Evolutionary conservation across 2,329 filamentous ascomycete species (phyloP).

Genomic region (Claviceps capensis): DNA sequence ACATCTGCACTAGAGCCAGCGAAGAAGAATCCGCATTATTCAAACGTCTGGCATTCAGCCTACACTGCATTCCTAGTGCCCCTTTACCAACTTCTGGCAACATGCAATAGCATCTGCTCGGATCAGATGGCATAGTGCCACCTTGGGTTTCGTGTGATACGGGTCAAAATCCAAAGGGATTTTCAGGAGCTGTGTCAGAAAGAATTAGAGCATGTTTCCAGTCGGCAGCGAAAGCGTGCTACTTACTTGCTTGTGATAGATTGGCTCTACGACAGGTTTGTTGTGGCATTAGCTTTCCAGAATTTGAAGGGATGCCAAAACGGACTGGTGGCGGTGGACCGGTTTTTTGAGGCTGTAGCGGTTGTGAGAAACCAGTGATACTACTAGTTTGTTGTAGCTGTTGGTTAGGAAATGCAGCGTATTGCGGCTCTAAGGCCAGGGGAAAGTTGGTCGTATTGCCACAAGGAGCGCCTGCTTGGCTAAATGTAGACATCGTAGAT

Average conservation of each 20-base stretch:
- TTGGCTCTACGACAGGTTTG: slow-evolving; percentile 84
- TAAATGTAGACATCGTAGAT: slow-evolving; percentile 26
- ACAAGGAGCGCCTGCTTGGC: slow-evolving; percentile 24
- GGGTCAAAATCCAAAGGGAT: slow-evolving; percentile 37
- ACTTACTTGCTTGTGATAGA: slow-evolving; percentile 86
- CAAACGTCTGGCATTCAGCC: background rate
- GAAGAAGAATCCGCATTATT: background rate
- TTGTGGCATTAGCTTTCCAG: slow-evolving; percentile 71
- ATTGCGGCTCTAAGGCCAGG: slow-evolving; percentile 45
- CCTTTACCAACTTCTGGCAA: background rate
- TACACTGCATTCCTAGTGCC: background rate
- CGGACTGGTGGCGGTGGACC: slow-evolving; percentile 71
- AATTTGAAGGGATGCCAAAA: slow-evolving; percentile 63
- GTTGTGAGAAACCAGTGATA: slow-evolving; percentile 37
- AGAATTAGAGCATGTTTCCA: background rate
- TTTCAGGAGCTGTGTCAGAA: slow-evolving; percentile 30
- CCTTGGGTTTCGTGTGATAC: background rate
- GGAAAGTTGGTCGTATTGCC: slow-evolving; percentile 45
- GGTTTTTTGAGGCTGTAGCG: slow-evolving; percentile 33
- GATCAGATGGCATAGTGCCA: background rate
- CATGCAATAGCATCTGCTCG: background rate
- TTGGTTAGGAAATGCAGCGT: slow-evolving; percentile 35
- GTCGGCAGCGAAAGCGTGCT: background rate
- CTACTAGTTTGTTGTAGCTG: slow-evolving; percentile 37
- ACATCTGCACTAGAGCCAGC: background rate